Evolutionary conservation across 345 rosid genomes (phyloP), one percentile per base, ranked within the genome.

Genomic region (Pistacia vera): DNA sequence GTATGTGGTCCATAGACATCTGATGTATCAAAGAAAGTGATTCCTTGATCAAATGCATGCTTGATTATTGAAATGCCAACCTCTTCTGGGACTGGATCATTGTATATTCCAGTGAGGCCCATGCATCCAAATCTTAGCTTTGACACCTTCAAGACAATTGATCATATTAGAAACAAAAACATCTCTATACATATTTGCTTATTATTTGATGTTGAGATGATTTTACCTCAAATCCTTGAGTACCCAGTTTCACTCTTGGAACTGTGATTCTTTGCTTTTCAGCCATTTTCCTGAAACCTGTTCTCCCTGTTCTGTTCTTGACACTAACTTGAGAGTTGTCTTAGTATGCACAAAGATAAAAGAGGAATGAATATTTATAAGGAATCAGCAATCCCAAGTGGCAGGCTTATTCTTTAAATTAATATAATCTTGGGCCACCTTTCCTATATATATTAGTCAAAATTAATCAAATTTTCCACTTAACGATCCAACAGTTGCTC

Each of bases 71-170:
- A 41, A 41, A 41, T 41, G 46, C 81, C 83, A 20, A 36, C 78
- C 22, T 85, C 88, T 6, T 85, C 84, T 5, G 83, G n/a, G 18
- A 78, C 36, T 0, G 84, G 84, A 62, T 74, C 75, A 76, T 74
- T 80, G 63, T 80, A 82, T 1, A 1, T 7, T 28, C 83, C 86
- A 28, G 52, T n/a, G 1, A 81, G 78, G 28, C 79, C 81, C 78
- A 72, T 63, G 56, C 86, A 85, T 2, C 86, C 86, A 74, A 76
- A 86, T n/a, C 86, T 84, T 71, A 86, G 61, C 72, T 81, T 83
- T 3, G 89, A 86, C 2, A 86, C 82, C 86, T 83, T 72, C 30
- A 61, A 69, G 9, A 56, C 28, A 56, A 52, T 30, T 18, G 18
- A 18, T 14, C 6, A 66, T n/a, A 41, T 8, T 35, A 25, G 6